These are phyloP conservation scores for Ustilago nuda DNA, from an alignment of 1,284 basidiomycete species.

Conservation along the genomic window DNA sequence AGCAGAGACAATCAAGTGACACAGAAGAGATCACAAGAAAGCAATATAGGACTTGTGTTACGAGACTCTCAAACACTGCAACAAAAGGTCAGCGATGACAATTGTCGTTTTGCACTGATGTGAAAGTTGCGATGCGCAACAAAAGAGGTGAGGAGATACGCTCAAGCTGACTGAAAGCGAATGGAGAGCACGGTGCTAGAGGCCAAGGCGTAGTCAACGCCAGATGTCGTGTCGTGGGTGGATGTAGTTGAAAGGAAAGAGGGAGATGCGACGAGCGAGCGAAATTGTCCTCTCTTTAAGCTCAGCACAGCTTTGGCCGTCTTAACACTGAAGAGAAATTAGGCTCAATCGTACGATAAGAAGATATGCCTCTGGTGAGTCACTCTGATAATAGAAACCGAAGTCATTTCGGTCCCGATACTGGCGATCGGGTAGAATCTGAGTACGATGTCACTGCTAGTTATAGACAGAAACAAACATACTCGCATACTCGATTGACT, in stretches of 20 bases:
- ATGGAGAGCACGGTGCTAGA: conserved; percentile 24
- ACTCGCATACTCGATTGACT: too few species aligned
- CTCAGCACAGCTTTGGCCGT: background rate
- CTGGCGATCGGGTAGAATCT: too few species aligned
- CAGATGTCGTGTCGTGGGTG: conserved; percentile 23
- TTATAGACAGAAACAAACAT: too few species aligned
- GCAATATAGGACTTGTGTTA: conserved; percentile 3
- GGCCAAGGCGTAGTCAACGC: conserved; percentile 24
- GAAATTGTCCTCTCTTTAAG: background rate
- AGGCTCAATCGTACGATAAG: conserved; percentile 8
- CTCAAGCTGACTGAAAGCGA: conserved; percentile 6
- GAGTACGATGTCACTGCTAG: too few species aligned
- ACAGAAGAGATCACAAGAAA: conserved; percentile 9
- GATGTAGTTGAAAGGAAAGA: conserved; percentile 28
- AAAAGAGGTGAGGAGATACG: background rate
- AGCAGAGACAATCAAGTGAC: conserved; percentile 13
- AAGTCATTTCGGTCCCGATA: too few species aligned
- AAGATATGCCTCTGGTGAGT: conserved; percentile 6
- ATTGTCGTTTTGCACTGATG: background rate
- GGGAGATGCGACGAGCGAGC: conserved; percentile 2
- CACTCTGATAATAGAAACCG: too few species aligned
- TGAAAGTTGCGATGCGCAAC: conserved; percentile 4
- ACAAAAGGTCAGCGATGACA: conserved; percentile 2
- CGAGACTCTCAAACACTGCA: conserved; percentile 23
- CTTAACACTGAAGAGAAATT: background rate